Percentiles rank a stretch among this genome's conserved stretches.
Evolutionary conservation across 1,284 basidiomycete species (phyloP).

Genomic region (Cystobasidium sp.): DNA sequence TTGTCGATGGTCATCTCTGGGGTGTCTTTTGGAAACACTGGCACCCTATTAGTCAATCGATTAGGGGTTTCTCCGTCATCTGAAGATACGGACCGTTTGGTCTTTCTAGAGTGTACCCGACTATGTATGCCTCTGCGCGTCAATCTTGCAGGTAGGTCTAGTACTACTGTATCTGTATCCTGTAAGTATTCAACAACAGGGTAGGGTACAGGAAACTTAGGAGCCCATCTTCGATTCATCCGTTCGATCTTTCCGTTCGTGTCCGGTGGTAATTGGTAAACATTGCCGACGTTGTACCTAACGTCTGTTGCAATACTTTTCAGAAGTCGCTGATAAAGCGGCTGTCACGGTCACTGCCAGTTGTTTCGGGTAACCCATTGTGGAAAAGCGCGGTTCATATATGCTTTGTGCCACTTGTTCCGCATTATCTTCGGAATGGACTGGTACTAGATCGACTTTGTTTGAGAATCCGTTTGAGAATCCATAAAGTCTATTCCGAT

Average conservation of each 20-base stretch:
- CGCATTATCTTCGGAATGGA: no score
- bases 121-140: no score
- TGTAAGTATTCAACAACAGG: not conserved
- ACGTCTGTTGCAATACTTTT: no score
- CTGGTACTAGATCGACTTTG: no score
- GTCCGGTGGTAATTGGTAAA: not conserved
- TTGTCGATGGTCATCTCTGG: not conserved
- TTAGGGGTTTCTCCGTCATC: not conserved
- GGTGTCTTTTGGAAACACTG: not conserved
- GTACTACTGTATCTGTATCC: not conserved
- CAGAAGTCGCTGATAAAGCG: no score
- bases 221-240: constrained; percentile 6
- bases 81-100: no score
- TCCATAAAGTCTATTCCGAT: constrained; percentile 4
- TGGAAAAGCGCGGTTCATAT: no score
- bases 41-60: not conserved
- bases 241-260: not conserved
- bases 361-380: no score
- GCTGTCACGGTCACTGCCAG: no score
- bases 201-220: not conserved
- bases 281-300: not conserved
- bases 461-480: no score
- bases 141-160: not conserved
- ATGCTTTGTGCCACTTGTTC: no score
- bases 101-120: no score